Evolutionary conservation across 108 stramenopile species (phyloP).

Genomic region (Cyclotella sp.): DNA sequence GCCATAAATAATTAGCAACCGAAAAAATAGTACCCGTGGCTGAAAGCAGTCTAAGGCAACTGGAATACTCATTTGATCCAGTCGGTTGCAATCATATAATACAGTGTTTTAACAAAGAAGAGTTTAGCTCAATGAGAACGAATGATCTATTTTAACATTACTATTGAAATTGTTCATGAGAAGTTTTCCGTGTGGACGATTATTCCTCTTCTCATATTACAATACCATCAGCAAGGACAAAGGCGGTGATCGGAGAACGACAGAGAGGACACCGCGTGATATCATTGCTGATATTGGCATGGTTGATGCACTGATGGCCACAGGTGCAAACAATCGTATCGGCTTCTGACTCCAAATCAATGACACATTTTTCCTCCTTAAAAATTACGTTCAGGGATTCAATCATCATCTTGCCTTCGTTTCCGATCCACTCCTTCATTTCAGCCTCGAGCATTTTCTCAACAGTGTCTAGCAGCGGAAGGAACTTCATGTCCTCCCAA

Average conservation of each 20-base stretch:
- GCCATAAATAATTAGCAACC: too few relatives aligned
- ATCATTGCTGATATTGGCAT: not conserved
- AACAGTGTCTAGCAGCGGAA: slow-evolving; percentile 2
- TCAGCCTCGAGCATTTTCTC: slow-evolving; percentile 8
- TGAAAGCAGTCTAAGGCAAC: too few relatives aligned
- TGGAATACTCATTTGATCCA: too few relatives aligned
- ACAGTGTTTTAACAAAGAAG: too few relatives aligned
- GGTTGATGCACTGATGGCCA: slow-evolving; percentile 11
- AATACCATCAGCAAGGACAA: slow-evolving; percentile 6
- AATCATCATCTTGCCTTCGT: slow-evolving; percentile 3
- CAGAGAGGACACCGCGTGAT: slow-evolving; percentile 2
- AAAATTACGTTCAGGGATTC: not conserved
- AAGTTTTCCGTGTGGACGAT: too few relatives aligned
- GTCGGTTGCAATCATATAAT: too few relatives aligned
- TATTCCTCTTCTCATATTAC: not conserved
- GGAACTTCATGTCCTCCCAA: slow-evolving; percentile 11
- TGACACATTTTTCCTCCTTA: slow-evolving; percentile 9
- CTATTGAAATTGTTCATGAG: too few relatives aligned
- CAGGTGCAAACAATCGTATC: slow-evolving; percentile 9
- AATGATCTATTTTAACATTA: too few relatives aligned
- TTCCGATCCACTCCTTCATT: not conserved
- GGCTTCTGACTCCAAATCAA: slow-evolving; percentile 13
- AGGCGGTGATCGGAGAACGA: slow-evolving; percentile 5
- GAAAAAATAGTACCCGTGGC: too few relatives aligned
- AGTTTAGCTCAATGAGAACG: too few relatives aligned